Conservation (phyloP, 2,329 filamentous ascomycete genomes). For the Aspergillus tanneri region DNA sequence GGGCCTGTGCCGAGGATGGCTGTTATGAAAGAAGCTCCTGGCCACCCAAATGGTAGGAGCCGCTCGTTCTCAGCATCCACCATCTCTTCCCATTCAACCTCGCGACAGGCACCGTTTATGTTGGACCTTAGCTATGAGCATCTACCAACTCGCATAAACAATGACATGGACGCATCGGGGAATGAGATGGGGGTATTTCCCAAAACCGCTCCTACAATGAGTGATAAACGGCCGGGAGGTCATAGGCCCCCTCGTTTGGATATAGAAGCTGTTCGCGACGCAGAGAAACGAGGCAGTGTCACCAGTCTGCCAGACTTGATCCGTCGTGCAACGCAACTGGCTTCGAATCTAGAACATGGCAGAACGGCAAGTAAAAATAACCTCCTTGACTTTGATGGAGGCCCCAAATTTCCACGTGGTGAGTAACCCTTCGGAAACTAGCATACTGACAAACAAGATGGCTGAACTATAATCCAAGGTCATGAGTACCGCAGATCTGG, state of each 20-base stretch:
- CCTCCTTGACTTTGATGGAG: constrained; percentile 37
- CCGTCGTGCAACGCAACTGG: constrained; percentile 78
- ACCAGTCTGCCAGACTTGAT: constrained; percentile 93
- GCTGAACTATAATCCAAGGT: constrained; percentile 12
- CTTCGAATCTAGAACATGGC: constrained; percentile 83
- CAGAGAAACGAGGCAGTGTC: constrained; percentile 81
- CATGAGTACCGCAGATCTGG: constrained; percentile 46
- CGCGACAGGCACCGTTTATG: constrained; percentile 36
- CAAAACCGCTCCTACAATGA: constrained; percentile 37
- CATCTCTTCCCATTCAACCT: constrained; percentile 28
- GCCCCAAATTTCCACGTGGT: constrained; percentile 30
- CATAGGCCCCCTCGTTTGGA: constrained; percentile 69
- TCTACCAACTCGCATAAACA: constrained; percentile 8
- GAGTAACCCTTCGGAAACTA: constrained; percentile 8
- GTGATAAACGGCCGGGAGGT: constrained; percentile 38
- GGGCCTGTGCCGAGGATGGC: constrained; percentile 3
- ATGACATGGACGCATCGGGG: constrained; percentile 21
- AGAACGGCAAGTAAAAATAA: constrained; percentile 61
- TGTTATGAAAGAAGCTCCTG: constrained; percentile 17
- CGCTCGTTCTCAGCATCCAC: constrained; percentile 24
- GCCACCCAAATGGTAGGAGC: constrained; percentile 11
- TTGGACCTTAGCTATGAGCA: constrained; percentile 13
- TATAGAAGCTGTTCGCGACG: constrained; percentile 75
- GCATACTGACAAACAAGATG: neutral
- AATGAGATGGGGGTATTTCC: constrained; percentile 29